These are phyloP conservation scores for Alternaria ventricosa DNA, from an alignment of 2,329 filamentous ascomycete genomes.

Conservation along the genomic window DNA sequence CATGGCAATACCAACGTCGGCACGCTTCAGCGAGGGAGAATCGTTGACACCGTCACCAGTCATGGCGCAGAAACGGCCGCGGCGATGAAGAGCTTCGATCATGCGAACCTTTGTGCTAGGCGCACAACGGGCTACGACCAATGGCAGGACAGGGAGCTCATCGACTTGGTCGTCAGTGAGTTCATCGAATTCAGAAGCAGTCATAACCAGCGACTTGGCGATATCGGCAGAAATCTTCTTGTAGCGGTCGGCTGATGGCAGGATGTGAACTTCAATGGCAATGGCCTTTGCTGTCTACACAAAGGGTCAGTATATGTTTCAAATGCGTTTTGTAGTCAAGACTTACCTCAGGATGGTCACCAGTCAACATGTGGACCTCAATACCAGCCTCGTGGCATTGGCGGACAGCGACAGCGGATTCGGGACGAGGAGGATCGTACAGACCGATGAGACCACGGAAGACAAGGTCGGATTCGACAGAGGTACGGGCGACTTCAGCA, in stretches of 20 bases:
- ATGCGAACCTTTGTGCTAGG: constrained; percentile 88
- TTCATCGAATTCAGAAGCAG: constrained; percentile 72
- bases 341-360: constrained; percentile 50
- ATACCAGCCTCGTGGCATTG: constrained; percentile 55
- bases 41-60: constrained; percentile 90
- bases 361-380: constrained; percentile 58
- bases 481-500: constrained; percentile 60
- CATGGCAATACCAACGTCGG: constrained; percentile 90
- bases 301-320: background rate
- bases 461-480: constrained; percentile 71
- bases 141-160: constrained; percentile 72
- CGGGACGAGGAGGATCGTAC: constrained; percentile 83
- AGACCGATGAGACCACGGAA: constrained; percentile 83
- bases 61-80: constrained; percentile 80
- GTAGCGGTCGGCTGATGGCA: constrained; percentile 39
- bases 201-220: constrained; percentile 44
- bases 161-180: constrained; percentile 78
- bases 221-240: constrained; percentile 36
- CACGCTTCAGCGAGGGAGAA: constrained; percentile 77
- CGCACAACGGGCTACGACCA: constrained; percentile 84
- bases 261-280: constrained; percentile 55
- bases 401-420: constrained; percentile 66
- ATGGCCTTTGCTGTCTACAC: constrained; percentile 42
- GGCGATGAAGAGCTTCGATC: constrained; percentile 85
- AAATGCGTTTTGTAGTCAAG: constrained; percentile 43